Base-by-base conservation (phyloP, 1,139 yeast genomes). In the Candida albicans region DNA sequence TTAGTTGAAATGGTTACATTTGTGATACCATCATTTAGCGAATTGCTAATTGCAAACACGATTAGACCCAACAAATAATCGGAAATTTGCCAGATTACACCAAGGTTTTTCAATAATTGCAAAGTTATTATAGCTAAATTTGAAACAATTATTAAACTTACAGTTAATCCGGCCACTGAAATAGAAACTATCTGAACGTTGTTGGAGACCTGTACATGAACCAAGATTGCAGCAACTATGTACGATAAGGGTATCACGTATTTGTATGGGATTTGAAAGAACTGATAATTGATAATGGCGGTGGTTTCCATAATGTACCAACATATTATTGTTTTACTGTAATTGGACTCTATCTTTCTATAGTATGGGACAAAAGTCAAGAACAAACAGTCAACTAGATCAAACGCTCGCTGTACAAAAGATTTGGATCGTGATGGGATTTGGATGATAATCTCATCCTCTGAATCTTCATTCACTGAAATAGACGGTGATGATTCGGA, bases 51-150 rank as follows among this genome's bases (percentile, higher is more conserved):
- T 27, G 77, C 64, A 52, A 72, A 73, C 2, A 71, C 64, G 12
- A 70, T 47, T 22, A 70, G 53, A 2, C 78, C 77, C 40, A 73
- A 58, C n/a, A 67, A 47, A 44, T 69, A 71, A 40, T 73, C 77
- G 9, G 72, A 64, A 11, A 72, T 62, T 36, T 53, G 54, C 58
- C 73, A 56, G 15, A 73, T 57, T 6, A 66, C 38, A 1, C 77
- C 78, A 33, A 67, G 56, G 46, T 73, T 73, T 47, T 70, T 70
- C 28, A 72, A 52, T 2, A 67, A 45, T 37, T 58, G 61, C 27
- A 73, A 55, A 2, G 68, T 56, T 8, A 56, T 35, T 4, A 59
- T 48, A 2, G 74, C 66, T 33, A 67, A 58, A 13, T 57, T 48
- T 2, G 73, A 61, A 9, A 68, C 56, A 4, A 68, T 47, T 2